A percentile compares a stretch with the other conserved stretches of the same genome.
Conservation (phyloP, 108 stramenopile species). For the Cyclotella baltica region DNA sequence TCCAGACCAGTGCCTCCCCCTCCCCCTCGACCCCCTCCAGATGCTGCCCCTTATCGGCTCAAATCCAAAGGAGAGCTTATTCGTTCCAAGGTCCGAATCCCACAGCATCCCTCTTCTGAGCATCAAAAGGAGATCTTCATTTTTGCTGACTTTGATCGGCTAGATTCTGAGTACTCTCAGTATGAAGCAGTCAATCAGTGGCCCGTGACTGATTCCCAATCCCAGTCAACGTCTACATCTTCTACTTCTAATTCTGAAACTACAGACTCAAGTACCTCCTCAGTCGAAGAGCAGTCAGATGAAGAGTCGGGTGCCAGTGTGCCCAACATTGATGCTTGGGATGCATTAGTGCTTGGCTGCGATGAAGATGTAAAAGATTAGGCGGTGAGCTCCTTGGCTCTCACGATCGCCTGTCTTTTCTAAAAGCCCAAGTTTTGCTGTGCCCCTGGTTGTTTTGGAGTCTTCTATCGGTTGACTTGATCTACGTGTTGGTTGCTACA, state of each 20-base stretch:
- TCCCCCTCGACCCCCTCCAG: background rate
- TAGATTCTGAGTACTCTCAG: too few relatives aligned
- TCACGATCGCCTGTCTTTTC: constrained; percentile 1
- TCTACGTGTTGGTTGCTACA: too few relatives aligned
- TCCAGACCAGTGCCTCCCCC: too few relatives aligned
- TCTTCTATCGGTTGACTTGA: background rate
- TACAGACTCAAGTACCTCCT: background rate
- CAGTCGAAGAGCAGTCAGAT: background rate
- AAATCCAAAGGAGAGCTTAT: too few relatives aligned
- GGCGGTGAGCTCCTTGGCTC: constrained; percentile 11
- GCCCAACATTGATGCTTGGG: background rate
- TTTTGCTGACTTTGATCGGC: too few relatives aligned
- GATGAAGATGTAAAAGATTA: background rate
- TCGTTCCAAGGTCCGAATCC: background rate
- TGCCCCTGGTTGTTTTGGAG: background rate
- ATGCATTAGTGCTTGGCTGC: background rate
- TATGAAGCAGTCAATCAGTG: too few relatives aligned
- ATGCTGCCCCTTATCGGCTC: background rate
- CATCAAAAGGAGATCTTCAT: too few relatives aligned
- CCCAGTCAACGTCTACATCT: too few relatives aligned
- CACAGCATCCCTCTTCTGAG: background rate
- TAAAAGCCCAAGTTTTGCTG: constrained; percentile 5
- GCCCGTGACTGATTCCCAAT: too few relatives aligned
- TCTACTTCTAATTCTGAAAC: too few relatives aligned
- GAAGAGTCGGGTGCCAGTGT: background rate